Evolutionary conservation across 1,139 yeast genomes (phyloP), one percentile per base, ranked within the genome.

Genomic region (Lodderomyces elongisporus): DNA sequence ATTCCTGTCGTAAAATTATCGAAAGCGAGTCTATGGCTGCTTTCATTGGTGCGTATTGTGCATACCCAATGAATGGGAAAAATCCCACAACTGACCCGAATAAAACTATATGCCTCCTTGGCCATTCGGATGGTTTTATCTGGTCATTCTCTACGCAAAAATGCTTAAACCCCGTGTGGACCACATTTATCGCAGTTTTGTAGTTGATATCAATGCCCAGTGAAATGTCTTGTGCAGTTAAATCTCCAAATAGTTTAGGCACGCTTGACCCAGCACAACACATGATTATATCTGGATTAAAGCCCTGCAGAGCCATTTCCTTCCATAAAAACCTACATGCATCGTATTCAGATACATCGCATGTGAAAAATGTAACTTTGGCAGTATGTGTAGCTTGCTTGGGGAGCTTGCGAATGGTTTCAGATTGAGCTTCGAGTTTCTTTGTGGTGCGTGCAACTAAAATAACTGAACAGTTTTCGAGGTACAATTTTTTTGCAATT

Each of bases 231-330:
- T 58, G 56, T 1, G 77, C 60, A 0, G 80, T 65, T 39, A 82
- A 59, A 37, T 89, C 96, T 3, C 70, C 56, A 47, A 91, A 85
- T 30, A 91, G 58, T 36, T 88, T 88, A 2, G 96, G 95, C 4
- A 71, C 60, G 0, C 96, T 79, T 0, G 83, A 77, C 2, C 97
- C 97, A 7, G 96, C 97, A 60, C 96, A 85, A 52, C 91, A 79
- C 43, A 87, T 61, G 8, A 88, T 74, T 35, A 75, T 74, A 46
- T 88, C 95, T 0, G 95, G 93, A 41, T 68, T 73, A 28, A 45
- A 43, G 4, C 46, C 43, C 8, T 47, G 43, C 4, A 26, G 31
- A 10, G 51, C 27, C 6, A 62, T 36, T 10, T 47, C 37, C 2
- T 48, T 35, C 74, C 74, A 68, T 41, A 68, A 39, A 16, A 40